Evolutionary conservation across 352 stramenopile genomes (phyloP).

Genomic region (Globisporangium camurandrum): DNA sequence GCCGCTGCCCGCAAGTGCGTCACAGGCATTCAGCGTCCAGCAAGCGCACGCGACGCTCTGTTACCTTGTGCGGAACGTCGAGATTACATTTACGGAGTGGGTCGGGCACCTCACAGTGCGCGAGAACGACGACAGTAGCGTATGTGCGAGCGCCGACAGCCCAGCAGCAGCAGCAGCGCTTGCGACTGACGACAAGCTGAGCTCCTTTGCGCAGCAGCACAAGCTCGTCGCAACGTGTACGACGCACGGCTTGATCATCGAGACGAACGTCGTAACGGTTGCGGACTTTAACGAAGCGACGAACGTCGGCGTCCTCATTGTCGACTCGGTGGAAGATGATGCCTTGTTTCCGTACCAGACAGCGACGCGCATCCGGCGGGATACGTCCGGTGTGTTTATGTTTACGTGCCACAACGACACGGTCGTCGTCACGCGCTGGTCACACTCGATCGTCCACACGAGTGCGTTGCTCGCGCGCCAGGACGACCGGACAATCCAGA

Average conservation of each 20-base stretch:
- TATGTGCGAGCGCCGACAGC: too few species aligned
- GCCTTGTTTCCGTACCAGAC: conserved; percentile 35
- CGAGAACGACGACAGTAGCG: conserved; percentile 11
- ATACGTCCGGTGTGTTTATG: conserved; percentile 34
- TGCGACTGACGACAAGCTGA: conserved; percentile 6
- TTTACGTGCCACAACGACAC: conserved; percentile 10
- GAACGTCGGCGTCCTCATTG: conserved; percentile 12
- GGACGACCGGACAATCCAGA: background rate
- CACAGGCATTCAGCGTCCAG: conserved; percentile 17
- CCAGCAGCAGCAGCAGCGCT: too few species aligned
- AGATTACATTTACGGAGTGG: conserved; percentile 53
- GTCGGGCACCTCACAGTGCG: conserved; percentile 7
- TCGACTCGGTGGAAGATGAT: conserved; percentile 41
- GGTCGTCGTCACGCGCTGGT: conserved; percentile 9
- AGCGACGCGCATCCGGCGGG: conserved; percentile 27
- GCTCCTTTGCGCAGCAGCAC: conserved; percentile 1
- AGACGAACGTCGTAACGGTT: conserved; percentile 5
- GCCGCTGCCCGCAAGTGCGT: conserved; percentile 11
- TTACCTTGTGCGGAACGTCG: conserved; percentile 32
- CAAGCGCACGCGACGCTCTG: conserved; percentile 28
- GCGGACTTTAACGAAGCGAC: background rate
- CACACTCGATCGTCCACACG: conserved; percentile 1
- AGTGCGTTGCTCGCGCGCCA: background rate
- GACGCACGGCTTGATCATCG: background rate
- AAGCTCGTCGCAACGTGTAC: conserved; percentile 1